phyloP scores from a whole-genome alignment of 2,329 filamentous ascomycete species.

The Xylaria digitata region DNA sequence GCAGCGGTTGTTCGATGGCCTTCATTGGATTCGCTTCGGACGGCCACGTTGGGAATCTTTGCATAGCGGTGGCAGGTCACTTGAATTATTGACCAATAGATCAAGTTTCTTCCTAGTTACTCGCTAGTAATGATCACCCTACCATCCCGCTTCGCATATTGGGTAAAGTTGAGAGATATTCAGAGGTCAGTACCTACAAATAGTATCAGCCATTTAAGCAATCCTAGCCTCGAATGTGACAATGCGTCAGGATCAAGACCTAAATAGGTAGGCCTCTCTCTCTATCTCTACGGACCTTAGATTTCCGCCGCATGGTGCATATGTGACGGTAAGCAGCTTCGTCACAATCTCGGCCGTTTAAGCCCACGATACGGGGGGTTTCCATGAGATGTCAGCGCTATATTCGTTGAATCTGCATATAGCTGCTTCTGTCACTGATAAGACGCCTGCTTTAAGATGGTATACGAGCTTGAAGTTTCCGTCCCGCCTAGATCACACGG shows the following conservation, averaged over 20 bases:
- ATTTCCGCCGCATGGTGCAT: neutral
- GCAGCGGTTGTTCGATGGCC: constrained; percentile 31
- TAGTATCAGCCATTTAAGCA: neutral
- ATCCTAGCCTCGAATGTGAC: neutral
- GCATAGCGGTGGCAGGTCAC: constrained; percentile 9
- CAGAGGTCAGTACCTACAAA: neutral
- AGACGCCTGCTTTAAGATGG: neutral
- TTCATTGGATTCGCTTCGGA: constrained; percentile 44
- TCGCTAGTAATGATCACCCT: neutral
- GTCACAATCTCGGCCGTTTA: constrained; percentile 17
- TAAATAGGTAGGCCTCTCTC: neutral
- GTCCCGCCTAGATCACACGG: neutral
- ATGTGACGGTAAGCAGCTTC: neutral
- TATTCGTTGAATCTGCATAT: constrained; percentile 4
- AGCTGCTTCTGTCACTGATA: constrained; percentile 4
- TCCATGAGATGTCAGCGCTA: neutral
- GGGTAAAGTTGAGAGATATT: neutral
- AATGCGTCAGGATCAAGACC: neutral
- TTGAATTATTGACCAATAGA: constrained; percentile 24
- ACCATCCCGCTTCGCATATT: neutral
- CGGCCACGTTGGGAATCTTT: constrained; percentile 32
- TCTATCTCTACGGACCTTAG: no score
- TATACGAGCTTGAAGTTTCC: neutral
- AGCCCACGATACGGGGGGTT: constrained; percentile 17
- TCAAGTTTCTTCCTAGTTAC: neutral